phyloP scores from a whole-genome alignment of 164 flowering plant species.

The Vitis cinerea region DNA sequence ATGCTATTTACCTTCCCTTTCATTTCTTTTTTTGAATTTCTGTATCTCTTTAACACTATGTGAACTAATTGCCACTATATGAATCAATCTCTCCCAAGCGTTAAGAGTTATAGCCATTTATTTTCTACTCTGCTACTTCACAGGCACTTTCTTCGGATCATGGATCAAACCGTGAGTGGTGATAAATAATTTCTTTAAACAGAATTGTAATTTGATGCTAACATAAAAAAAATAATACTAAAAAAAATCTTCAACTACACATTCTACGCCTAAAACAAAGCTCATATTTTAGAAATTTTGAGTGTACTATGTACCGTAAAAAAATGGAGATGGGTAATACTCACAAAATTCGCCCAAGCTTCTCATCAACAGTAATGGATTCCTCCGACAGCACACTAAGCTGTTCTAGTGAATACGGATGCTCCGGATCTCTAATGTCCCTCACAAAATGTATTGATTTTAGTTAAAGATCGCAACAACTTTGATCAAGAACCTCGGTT shows the following conservation, averaged over 20 bases:
- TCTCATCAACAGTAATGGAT: conserved; percentile 72
- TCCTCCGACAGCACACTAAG: conserved; percentile 74
- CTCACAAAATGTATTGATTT: conserved; percentile 53
- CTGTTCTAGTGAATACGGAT: conserved; percentile 74
- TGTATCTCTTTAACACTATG: no score
- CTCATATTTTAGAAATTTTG: no score
- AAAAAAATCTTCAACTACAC: neutral
- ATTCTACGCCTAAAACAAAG: neutral
- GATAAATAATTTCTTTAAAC: no score
- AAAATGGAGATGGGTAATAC: conserved; percentile 9
- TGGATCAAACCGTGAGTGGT: no score
- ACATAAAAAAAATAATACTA: neutral
- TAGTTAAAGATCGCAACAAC: conserved; percentile 38
- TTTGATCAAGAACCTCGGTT: neutral
- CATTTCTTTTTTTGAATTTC: no score
- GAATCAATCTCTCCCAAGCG: no score
- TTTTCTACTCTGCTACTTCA: no score
- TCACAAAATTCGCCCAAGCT: conserved; percentile 71
- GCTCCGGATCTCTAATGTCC: conserved; percentile 89
- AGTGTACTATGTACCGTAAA: neutral
- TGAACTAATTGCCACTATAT: no score
- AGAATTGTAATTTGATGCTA: no score
- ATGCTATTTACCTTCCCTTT: no score
- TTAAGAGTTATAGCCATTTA: no score
- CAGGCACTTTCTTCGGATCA: no score